These are phyloP conservation scores for Bolboschoenus planiculmis DNA, from an alignment of 176 grass and related monocot genomes.

Conservation along the genomic window DNA sequence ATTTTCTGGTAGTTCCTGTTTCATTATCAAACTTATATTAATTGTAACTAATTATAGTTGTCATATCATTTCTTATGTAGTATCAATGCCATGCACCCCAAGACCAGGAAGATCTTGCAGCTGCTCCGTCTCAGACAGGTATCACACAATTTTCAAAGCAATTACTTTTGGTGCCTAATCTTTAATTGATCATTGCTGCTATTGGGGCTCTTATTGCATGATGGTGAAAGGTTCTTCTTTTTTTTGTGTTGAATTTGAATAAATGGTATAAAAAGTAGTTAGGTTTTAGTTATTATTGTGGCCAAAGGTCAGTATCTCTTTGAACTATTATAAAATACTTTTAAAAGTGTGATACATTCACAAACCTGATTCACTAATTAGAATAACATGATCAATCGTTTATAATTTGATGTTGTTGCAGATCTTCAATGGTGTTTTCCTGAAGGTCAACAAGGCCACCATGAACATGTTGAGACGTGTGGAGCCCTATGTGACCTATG, in stretches of 20 bases:
- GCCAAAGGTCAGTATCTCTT: no score
- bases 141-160: not conserved
- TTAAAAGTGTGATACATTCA: not conserved
- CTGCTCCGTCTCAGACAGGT: constrained; percentile 88
- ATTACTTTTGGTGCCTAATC: not conserved
- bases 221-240: no score
- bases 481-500: constrained; percentile 94
- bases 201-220: not conserved
- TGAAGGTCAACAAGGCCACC: constrained; percentile 95
- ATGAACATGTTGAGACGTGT: constrained; percentile 90
- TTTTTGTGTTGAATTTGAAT: no score
- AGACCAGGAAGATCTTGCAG: constrained; percentile 89
- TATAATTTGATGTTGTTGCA: constrained; percentile 14
- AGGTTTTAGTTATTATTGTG: not conserved
- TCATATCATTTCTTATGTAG: constrained; percentile 24
- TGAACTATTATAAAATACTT: not conserved
- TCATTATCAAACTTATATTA: not conserved
- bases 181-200: not conserved
- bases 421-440: constrained; percentile 90
- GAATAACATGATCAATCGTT: not conserved
- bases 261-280: no score
- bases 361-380: not conserved
- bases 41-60: not conserved
- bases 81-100: constrained; percentile 97
- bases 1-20: not conserved